Percentiles rank a stretch among this genome's conserved stretches.
phyloP scores from a whole-genome alignment of 176 grass and related monocot genomes.

The Aegilops umbellulata region DNA sequence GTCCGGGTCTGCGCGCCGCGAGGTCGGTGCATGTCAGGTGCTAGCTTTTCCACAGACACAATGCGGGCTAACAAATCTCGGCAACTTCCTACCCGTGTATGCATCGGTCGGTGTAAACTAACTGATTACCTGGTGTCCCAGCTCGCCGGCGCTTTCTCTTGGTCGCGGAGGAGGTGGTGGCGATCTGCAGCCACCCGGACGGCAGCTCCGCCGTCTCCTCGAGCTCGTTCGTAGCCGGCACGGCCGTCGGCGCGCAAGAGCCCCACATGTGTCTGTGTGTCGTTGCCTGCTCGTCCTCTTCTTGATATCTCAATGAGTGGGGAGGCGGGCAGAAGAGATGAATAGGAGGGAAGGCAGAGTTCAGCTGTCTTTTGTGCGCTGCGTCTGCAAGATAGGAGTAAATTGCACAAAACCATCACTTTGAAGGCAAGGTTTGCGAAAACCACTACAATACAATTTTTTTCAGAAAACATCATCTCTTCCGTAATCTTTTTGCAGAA shows the following conservation, averaged over 20 bases:
- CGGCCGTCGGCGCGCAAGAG: background rate
- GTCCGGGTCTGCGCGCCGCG: conserved; percentile 56
- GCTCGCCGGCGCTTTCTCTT: conserved; percentile 83
- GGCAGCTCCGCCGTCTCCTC: background rate
- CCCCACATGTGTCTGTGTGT: background rate
- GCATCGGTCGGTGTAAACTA: too few species aligned
- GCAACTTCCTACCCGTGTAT: background rate
- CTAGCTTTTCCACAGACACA: background rate
- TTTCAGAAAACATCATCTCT: too few species aligned
- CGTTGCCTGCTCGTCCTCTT: too few species aligned
- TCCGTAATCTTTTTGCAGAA: too few species aligned
- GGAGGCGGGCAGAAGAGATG: too few species aligned
- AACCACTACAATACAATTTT: too few species aligned
- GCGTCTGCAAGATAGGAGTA: too few species aligned
- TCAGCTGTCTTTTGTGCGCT: too few species aligned
- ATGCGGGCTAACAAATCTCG: background rate
- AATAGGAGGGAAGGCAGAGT: too few species aligned
- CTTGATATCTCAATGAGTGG: too few species aligned
- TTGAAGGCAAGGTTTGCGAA: too few species aligned
- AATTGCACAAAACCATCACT: too few species aligned
- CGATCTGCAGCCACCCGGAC: conserved; percentile 40
- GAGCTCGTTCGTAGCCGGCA: background rate
- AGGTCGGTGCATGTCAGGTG: background rate
- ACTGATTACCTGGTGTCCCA: conserved; percentile 68
- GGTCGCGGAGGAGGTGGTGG: background rate